These are phyloP conservation scores for Polyrhizophydium stewartii DNA, from an alignment of 371 early-diverging fungal genomes.

Conservation along the genomic window DNA sequence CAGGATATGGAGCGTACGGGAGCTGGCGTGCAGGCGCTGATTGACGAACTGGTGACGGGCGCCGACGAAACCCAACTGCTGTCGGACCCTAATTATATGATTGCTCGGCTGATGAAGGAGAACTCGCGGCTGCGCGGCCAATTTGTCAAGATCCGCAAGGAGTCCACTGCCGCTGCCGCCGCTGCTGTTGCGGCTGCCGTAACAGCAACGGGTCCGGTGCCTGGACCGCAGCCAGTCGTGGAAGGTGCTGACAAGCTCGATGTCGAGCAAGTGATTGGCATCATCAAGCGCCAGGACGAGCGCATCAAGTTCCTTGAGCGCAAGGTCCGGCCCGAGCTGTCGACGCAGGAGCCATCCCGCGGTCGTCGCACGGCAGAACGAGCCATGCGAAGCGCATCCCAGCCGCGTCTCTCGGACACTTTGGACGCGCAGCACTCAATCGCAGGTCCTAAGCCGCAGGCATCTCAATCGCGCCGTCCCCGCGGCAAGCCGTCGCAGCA, in stretches of 20 bases:
- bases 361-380: no score
- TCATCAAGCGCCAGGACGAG: neutral
- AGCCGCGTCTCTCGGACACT: no score
- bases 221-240: no score
- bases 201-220: no score
- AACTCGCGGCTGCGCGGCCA: constrained; percentile 6
- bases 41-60: neutral
- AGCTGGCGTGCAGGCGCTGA: no score
- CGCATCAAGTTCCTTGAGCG: neutral
- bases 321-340: no score
- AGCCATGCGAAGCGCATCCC: no score
- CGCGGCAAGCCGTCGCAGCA: no score
- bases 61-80: neutral
- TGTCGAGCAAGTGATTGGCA: neutral
- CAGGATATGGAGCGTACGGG: neutral
- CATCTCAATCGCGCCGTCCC: neutral
- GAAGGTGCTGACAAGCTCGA: neutral
- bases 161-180: neutral
- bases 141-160: constrained; percentile 1
- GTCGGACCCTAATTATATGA: constrained; percentile 2
- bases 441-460: neutral
- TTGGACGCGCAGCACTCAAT: no score
- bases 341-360: no score
- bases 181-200: no score
- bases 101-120: constrained; percentile 10